phyloP scores from a whole-genome alignment of 1,284 basidiomycete genomes.

The Ustilago lituana region DNA sequence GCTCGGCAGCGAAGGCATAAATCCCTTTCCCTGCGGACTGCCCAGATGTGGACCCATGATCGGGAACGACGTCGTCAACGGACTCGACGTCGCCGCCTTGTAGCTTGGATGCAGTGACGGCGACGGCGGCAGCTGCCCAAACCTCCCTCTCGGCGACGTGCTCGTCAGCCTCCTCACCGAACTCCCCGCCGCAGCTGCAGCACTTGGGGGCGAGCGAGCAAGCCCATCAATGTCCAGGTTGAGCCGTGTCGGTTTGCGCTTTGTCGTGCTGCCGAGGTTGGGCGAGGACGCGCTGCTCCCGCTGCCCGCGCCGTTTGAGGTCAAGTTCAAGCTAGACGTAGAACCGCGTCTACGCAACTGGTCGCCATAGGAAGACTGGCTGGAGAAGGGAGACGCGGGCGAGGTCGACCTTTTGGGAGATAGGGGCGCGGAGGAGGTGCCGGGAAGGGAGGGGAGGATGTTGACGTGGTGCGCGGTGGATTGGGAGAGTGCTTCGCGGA shows the following conservation, averaged over 20 bases:
- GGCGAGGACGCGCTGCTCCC: conserved; percentile 22
- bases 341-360: conserved; percentile 20
- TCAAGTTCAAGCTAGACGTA: conserved; percentile 17
- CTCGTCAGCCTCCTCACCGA: conserved; percentile 14
- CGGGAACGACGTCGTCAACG: conserved; percentile 21
- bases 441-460: background rate
- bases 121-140: conserved; percentile 27
- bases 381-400: conserved; percentile 27
- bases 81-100: conserved; percentile 21
- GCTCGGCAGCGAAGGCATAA: conserved; percentile 17
- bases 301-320: conserved; percentile 7
- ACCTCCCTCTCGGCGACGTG: conserved; percentile 21
- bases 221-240: conserved; percentile 23
- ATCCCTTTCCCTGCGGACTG: conserved; percentile 20
- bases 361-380: conserved; percentile 25
- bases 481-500: conserved; percentile 41
- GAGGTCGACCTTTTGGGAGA: conserved; percentile 22
- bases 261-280: conserved; percentile 5
- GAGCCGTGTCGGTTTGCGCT: conserved; percentile 17
- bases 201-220: conserved; percentile 14
- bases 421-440: conserved; percentile 4
- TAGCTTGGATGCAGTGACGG: conserved; percentile 35
- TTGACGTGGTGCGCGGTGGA: conserved; percentile 27
- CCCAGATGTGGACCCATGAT: conserved; percentile 15
- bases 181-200: too few relatives aligned